A percentile compares a stretch with the other conserved stretches of the same genome.
Evolutionary conservation across 2,329 filamentous ascomycete species (phyloP).

Genomic region (Trichoderma gracile): DNA sequence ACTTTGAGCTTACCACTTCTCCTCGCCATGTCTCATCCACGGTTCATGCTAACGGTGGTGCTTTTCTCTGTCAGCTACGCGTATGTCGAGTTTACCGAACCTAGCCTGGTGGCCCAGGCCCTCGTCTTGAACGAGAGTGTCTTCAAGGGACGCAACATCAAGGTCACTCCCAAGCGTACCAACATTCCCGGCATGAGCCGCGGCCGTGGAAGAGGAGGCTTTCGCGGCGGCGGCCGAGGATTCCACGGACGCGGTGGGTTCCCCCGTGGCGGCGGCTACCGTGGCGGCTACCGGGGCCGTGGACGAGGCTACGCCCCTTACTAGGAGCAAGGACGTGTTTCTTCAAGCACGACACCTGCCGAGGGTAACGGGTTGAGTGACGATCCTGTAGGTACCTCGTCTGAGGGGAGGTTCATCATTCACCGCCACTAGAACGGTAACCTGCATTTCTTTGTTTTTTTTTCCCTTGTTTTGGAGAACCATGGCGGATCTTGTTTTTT

Average conservation of each 20-base stretch:
- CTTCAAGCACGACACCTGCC: slow-evolving; percentile 29
- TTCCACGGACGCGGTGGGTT: slow-evolving; percentile 57
- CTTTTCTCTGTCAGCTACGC: slow-evolving; percentile 69
- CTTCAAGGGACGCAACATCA: slow-evolving; percentile 92
- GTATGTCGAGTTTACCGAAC: slow-evolving; percentile 97
- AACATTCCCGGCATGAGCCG: slow-evolving; percentile 94
- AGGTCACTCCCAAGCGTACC: slow-evolving; percentile 92
- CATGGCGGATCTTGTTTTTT: slow-evolving; percentile 9
- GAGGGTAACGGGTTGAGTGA: slow-evolving; percentile 28
- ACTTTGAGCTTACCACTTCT: background rate
- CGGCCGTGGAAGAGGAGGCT: slow-evolving; percentile 64
- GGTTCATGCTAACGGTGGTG: background rate
- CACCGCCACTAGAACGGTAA: slow-evolving; percentile 12
- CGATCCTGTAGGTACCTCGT: slow-evolving; percentile 1
- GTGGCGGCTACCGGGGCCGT: slow-evolving; percentile 67
- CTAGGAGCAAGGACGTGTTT: slow-evolving; percentile 47
- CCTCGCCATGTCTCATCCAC: background rate
- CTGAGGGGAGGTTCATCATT: slow-evolving; percentile 20
- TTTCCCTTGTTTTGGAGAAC: slow-evolving; percentile 15
- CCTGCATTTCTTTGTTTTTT: background rate
- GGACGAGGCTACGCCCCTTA: slow-evolving; percentile 66
- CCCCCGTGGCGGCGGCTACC: slow-evolving; percentile 58
- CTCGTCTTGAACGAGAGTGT: slow-evolving; percentile 95
- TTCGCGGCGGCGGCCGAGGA: slow-evolving; percentile 44
- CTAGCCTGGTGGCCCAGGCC: slow-evolving; percentile 87